phyloP scores from a whole-genome alignment of 306 rosid genomes.

The Quercus variabilis region DNA sequence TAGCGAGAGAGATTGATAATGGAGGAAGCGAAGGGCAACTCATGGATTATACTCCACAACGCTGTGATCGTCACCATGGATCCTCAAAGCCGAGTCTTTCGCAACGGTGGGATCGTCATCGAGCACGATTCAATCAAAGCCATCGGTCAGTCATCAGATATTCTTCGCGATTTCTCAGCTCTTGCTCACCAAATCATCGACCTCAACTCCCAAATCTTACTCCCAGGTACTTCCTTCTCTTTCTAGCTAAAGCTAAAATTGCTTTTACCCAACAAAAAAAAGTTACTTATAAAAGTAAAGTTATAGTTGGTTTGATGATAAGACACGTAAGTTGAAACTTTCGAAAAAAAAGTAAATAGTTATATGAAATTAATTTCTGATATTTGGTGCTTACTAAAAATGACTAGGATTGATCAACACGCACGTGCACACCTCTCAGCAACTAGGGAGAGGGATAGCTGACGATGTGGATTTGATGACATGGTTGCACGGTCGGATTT shows the following conservation, averaged over 20 bases:
- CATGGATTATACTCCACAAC: constrained; percentile 43
- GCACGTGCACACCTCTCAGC: constrained; percentile 85
- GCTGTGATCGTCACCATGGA: constrained; percentile 72
- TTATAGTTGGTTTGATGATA: too few relatives aligned
- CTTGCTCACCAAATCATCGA: constrained; percentile 42
- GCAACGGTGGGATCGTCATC: constrained; percentile 60
- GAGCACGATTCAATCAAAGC: constrained; percentile 47
- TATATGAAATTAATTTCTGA: too few relatives aligned
- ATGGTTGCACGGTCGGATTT: constrained; percentile 79
- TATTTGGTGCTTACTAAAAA: background rate
- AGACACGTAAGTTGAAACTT: too few relatives aligned
- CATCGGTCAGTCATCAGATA: constrained; percentile 51
- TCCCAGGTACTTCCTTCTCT: constrained; percentile 49
- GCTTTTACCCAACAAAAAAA: background rate
- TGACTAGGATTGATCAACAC: constrained; percentile 64
- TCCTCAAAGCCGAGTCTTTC: constrained; percentile 50
- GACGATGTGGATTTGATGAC: constrained; percentile 91
- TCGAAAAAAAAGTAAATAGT: too few relatives aligned
- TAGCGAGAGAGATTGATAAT: background rate
- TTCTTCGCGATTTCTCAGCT: constrained; percentile 43
- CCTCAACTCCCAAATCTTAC: constrained; percentile 59
- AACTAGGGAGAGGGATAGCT: constrained; percentile 79
- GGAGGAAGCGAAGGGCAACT: constrained; percentile 18
- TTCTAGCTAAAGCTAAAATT: background rate
- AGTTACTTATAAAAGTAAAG: too few relatives aligned